phyloP scores from a whole-genome alignment of 2,329 filamentous ascomycete species.

The Botrytis medusae region DNA sequence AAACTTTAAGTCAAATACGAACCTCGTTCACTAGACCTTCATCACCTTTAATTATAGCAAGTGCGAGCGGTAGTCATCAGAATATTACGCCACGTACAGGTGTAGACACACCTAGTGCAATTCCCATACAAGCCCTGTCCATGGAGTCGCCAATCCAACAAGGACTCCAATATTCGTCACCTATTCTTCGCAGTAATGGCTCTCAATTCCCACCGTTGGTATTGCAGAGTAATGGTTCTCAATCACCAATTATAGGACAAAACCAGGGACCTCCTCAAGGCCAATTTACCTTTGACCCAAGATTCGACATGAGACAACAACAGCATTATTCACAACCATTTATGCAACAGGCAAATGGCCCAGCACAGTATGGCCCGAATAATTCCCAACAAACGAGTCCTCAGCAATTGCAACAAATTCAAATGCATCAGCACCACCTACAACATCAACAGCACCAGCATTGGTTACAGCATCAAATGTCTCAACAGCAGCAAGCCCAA shows the following conservation, averaged over 20 bases:
- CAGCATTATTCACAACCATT: constrained; percentile 24
- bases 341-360: constrained; percentile 16
- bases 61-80: not conserved
- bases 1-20: constrained; percentile 12
- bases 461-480: constrained; percentile 11
- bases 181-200: constrained; percentile 24
- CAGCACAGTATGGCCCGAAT: not conserved
- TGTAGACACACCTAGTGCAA: constrained; percentile 30
- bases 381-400: constrained; percentile 17
- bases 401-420: constrained; percentile 22
- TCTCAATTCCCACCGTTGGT: not conserved
- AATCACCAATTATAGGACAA: not conserved
- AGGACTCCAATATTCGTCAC: constrained; percentile 21
- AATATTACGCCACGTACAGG: constrained; percentile 10
- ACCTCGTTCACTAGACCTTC: constrained; percentile 2
- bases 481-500: constrained; percentile 25
- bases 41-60: not conserved
- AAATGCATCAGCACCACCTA: constrained; percentile 20
- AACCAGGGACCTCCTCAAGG: constrained; percentile 6
- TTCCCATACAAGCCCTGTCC: constrained; percentile 31
- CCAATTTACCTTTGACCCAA: not conserved
- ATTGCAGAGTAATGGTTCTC: constrained; percentile 7
- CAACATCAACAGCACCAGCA: constrained; percentile 26
- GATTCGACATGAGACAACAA: constrained; percentile 18
- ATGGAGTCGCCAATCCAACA: constrained; percentile 34